Percentiles rank a stretch among this genome's conserved stretches.
Conservation (phyloP, 495 filamentous ascomycete genomes). For the Aspergillus avenaceus region DNA sequence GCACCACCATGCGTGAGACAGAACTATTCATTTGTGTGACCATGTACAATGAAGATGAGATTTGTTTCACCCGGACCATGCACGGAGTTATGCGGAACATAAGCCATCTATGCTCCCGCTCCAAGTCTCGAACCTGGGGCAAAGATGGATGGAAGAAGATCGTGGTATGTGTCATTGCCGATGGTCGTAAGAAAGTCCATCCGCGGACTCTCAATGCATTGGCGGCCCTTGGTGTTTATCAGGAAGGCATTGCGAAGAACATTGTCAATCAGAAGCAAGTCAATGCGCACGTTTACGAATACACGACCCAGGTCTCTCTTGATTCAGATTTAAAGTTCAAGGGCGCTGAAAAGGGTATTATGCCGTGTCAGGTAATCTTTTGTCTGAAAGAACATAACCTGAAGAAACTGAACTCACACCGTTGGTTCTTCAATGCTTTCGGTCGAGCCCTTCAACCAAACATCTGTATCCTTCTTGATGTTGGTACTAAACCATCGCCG, state of each 20-base stretch:
- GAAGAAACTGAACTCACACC: constrained; percentile 97
- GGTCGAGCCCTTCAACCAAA: constrained; percentile 90
- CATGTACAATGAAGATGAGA: constrained; percentile 98
- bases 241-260: constrained; percentile 98
- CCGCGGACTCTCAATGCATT: constrained; percentile 91
- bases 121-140: constrained; percentile 92
- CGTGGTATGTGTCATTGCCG: constrained; percentile 92
- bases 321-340: constrained; percentile 97
- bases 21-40: constrained; percentile 97
- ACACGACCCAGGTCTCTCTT: constrained; percentile 95
- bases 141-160: constrained; percentile 99
- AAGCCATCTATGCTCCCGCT: constrained; percentile 87
- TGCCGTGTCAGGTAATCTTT: constrained; percentile 98
- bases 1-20: constrained; percentile 82
- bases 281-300: constrained; percentile 94
- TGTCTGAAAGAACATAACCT: constrained; percentile 97
- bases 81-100: constrained; percentile 99
- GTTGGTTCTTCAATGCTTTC: constrained; percentile 99
- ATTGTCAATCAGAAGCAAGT: constrained; percentile 86
- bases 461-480: constrained; percentile 93
- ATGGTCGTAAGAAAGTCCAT: constrained; percentile 92
- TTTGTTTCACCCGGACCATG: constrained; percentile 95
- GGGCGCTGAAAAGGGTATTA: constrained; percentile 96
- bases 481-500: constrained; percentile 82
- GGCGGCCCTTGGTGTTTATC: constrained; percentile 97